Evolutionary conservation across 75 land plant species (phyloP).

Genomic region (Azolla pinnata): DNA sequence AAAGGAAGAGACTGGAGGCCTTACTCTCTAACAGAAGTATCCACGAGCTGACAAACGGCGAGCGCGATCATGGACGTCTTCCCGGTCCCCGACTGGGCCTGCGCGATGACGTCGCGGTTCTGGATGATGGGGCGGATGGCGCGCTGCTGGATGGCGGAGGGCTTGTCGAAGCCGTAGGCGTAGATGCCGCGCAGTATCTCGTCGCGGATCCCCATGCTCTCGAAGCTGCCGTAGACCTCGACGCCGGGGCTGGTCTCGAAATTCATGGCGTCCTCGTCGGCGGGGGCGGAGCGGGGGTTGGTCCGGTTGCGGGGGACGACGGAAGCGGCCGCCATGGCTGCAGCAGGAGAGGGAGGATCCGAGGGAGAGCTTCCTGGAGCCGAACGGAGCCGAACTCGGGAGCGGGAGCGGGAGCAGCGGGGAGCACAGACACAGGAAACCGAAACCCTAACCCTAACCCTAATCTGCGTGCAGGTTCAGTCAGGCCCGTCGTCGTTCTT

Average conservation of each 20-base stretch:
- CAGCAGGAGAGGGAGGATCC: too few relatives aligned
- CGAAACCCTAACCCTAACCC: too few relatives aligned
- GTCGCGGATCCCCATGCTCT: constrained; percentile 80
- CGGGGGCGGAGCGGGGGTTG: constrained; percentile 18
- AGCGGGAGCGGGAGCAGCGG: too few relatives aligned
- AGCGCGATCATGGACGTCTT: constrained; percentile 97
- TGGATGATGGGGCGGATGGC: constrained; percentile 76
- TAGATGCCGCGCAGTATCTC: constrained; percentile 85
- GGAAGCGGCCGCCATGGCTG: constrained; percentile 19
- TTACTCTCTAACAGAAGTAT: constrained; percentile 67
- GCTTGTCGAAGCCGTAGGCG: constrained; percentile 87
- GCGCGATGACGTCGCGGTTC: constrained; percentile 90
- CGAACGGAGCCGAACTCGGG: too few relatives aligned
- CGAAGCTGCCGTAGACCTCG: constrained; percentile 65
- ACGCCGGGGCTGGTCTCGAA: constrained; percentile 90
- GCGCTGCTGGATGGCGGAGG: constrained; percentile 94
- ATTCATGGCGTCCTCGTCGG: constrained; percentile 42
- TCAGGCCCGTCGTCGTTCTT: too few relatives aligned
- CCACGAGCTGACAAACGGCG: constrained; percentile 78
- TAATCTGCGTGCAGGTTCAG: too few relatives aligned
- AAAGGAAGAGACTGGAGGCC: constrained; percentile 8
- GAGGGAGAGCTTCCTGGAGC: too few relatives aligned
- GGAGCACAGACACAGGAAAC: too few relatives aligned
- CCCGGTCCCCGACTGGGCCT: constrained; percentile 97
- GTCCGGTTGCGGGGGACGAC: constrained; percentile 16